Evolutionary conservation across 1,284 basidiomycete species (phyloP).

Genomic region (Marasmius tenuissimus): DNA sequence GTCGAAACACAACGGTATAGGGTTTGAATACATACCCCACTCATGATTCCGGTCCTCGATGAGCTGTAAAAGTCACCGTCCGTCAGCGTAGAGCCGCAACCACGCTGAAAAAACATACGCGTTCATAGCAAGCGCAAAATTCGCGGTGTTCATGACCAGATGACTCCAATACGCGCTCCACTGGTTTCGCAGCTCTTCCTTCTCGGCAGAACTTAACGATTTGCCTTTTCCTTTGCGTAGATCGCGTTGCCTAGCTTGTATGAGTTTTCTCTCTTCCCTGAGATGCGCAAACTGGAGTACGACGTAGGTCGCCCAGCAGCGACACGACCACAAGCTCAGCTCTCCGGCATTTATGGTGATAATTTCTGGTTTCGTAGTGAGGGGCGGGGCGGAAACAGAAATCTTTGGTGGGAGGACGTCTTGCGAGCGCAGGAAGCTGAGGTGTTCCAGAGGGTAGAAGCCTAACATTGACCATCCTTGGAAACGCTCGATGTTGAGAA

Average conservation of each 20-base stretch:
- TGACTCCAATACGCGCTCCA: slow-evolving; percentile 77
- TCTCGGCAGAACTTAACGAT: slow-evolving; percentile 46
- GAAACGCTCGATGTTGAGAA: slow-evolving; percentile 75
- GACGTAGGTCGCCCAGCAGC: slow-evolving; percentile 78
- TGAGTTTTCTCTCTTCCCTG: slow-evolving; percentile 61
- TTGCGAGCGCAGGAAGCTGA: slow-evolving; percentile 69
- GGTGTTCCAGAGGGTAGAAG: slow-evolving; percentile 81
- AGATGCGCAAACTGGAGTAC: slow-evolving; percentile 73
- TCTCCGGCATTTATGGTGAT: slow-evolving; percentile 46
- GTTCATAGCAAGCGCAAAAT: slow-evolving; percentile 81
- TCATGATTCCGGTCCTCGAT: slow-evolving; percentile 61
- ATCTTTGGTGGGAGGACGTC: slow-evolving; percentile 59
- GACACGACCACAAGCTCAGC: slow-evolving; percentile 66
- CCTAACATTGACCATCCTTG: slow-evolving; percentile 84
- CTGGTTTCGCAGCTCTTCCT: slow-evolving; percentile 53
- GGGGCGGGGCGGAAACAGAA: slow-evolving; percentile 39
- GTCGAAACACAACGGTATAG: slow-evolving; percentile 8
- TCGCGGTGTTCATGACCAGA: slow-evolving; percentile 70
- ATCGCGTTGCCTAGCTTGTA: slow-evolving; percentile 53
- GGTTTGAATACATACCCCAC: slow-evolving; percentile 34
- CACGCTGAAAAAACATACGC: slow-evolving; percentile 53
- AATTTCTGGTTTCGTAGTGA: slow-evolving; percentile 39
- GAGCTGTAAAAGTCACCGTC: slow-evolving; percentile 51
- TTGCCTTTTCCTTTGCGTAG: slow-evolving; percentile 58
- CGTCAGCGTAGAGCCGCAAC: background rate